phyloP scores from a whole-genome alignment of 108 stramenopile species.

The Nannochloropsis salina region DNA sequence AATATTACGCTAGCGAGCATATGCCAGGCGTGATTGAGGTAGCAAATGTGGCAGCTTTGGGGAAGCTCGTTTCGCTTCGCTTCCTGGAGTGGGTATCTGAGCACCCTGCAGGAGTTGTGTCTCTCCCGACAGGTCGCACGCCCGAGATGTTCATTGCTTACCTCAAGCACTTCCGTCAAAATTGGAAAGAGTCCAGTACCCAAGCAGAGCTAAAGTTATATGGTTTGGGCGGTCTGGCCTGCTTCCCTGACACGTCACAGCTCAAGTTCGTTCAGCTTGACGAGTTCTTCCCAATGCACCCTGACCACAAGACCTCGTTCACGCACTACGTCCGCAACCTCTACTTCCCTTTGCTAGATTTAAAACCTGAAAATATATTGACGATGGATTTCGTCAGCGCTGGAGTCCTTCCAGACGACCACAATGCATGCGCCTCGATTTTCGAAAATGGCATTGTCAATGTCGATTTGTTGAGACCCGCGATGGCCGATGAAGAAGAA shows the following conservation, averaged over 20 bases:
- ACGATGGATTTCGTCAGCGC: slow-evolving; percentile 22
- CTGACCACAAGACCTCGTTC: slow-evolving; percentile 35
- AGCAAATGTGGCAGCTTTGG: slow-evolving; percentile 30
- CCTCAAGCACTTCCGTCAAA: slow-evolving; percentile 23
- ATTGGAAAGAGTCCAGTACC: slow-evolving; percentile 13
- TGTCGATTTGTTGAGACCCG: not conserved
- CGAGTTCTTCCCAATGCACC: slow-evolving; percentile 41
- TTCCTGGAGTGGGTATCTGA: slow-evolving; percentile 37
- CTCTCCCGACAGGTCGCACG: slow-evolving; percentile 36
- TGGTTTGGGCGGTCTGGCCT: not conserved
- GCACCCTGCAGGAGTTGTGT: slow-evolving; percentile 31
- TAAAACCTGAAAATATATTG: slow-evolving; percentile 26
- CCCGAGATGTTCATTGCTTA: slow-evolving; percentile 37
- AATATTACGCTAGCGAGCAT: not conserved
- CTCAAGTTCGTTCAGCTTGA: slow-evolving; percentile 37
- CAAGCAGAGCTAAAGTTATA: slow-evolving; percentile 23
- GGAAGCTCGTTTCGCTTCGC: slow-evolving; percentile 35
- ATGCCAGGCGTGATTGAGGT: slow-evolving; percentile 27
- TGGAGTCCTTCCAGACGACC: slow-evolving; percentile 25
- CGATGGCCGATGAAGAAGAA: not conserved
- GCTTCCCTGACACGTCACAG: slow-evolving; percentile 27
- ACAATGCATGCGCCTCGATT: not conserved
- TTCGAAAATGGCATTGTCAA: slow-evolving; percentile 28
- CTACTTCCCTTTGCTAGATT: slow-evolving; percentile 22
- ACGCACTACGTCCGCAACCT: slow-evolving; percentile 27